Evolutionary conservation across 768 basidiomycete species (phyloP).

Genomic region (Exsudoporus frostii): DNA sequence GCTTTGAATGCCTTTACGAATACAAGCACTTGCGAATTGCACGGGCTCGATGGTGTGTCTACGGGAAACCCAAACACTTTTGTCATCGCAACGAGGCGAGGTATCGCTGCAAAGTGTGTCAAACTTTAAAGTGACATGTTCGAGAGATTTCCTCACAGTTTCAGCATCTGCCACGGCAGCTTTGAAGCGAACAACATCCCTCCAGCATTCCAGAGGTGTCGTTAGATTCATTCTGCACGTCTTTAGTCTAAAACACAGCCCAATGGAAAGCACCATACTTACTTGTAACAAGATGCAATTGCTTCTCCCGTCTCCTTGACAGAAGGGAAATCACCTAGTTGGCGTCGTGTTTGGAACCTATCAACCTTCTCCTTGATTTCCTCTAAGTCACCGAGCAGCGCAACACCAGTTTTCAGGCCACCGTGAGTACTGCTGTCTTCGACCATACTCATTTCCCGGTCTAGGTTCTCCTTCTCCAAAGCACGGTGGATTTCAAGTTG

Average conservation of each 20-base stretch:
- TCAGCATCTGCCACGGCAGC: slow-evolving; percentile 64
- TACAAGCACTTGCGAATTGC: neutral
- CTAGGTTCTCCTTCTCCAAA: slow-evolving; percentile 85
- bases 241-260: neutral
- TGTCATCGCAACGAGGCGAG: slow-evolving; percentile 53
- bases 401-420: slow-evolving; percentile 54
- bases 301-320: slow-evolving; percentile 57
- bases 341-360: slow-evolving; percentile 56
- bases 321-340: slow-evolving; percentile 51
- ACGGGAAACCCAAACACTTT: neutral
- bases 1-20: neutral
- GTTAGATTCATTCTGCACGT: slow-evolving; percentile 38
- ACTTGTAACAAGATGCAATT: slow-evolving; percentile 77
- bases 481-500: slow-evolving; percentile 71
- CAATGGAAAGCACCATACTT: neutral
- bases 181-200: slow-evolving; percentile 69
- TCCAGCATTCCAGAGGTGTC: slow-evolving; percentile 71
- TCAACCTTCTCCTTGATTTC: slow-evolving; percentile 72
- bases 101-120: slow-evolving; percentile 47
- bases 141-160: slow-evolving; percentile 44
- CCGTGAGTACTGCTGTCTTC: slow-evolving; percentile 41
- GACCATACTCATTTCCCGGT: slow-evolving; percentile 60
- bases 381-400: slow-evolving; percentile 71
- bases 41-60: neutral
- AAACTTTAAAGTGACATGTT: slow-evolving; percentile 5